Evolutionary conservation across 169 alveolate species (phyloP), one percentile per base, ranked within the genome.

Genomic region (Sarcocystis neurona): DNA sequence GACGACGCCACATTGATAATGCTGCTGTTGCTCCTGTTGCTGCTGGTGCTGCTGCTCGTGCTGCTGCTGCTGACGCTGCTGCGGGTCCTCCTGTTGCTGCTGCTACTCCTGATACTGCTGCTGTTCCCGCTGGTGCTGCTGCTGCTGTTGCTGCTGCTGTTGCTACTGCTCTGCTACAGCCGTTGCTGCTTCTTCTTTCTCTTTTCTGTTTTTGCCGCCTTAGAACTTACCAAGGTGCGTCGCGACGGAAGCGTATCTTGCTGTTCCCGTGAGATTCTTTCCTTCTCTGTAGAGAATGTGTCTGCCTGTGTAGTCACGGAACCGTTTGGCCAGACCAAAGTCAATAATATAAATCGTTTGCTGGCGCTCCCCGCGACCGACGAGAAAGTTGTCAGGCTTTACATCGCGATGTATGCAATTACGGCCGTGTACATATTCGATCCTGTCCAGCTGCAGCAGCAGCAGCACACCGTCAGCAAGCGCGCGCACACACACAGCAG

Each of bases 261-360:
- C 99, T 44, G 98, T 97, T 2, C 99, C 99, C 37, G 99, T 98
- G 70, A 98, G 97, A 90, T 97, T 96, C 88, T 98, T 97, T 12
- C 98, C 98, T 92, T 97, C 99, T 63, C 98, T 97, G 93, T 96
- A 98, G 44, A 98, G 98, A 70, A 98, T 98, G 94, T 98, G 99
- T 82, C 97, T 96, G 91, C 98, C 97, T 89, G 95, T 97, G 85
- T 96, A 94, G 93, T 95, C 98, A 87, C 98, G 94, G 93, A 94
- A 97, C 92, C 96, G 97, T 93, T 97, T 97, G 78, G 99, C 99
- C 41, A 97, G 95, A 0, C 99, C 99, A 90, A 97, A 97, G 91
- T 97, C 99, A 72, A 97, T 97, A 41, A 97, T 92, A 92, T 97
- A 97, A 20, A 97, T 95, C 63, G 68, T 41, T 10, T 41, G n/a